phyloP scores from a whole-genome alignment of 1,284 basidiomycete species.

The Papiliotrema flavescens region DNA sequence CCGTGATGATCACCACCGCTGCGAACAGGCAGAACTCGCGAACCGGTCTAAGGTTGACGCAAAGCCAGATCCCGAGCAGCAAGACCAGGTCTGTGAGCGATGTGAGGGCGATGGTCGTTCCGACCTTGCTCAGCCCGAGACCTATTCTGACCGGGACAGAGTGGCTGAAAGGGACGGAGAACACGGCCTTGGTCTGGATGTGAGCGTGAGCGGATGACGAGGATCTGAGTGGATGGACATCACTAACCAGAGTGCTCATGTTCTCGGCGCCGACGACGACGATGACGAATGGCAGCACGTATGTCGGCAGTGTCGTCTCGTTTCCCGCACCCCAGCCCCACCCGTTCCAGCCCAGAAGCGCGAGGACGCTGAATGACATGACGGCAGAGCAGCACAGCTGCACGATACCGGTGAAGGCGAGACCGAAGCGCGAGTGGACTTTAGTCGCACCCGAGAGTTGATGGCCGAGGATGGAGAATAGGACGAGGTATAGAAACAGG shows the following conservation, averaged over 20 bases:
- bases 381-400: conserved; percentile 89
- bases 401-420: conserved; percentile 88
- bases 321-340: conserved; percentile 27
- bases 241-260: conserved; percentile 84
- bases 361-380: conserved; percentile 76
- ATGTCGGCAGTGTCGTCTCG: conserved; percentile 48
- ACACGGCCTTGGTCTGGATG: conserved; percentile 75
- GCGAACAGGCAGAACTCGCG: conserved; percentile 92
- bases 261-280: conserved; percentile 95
- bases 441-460: conserved; percentile 74
- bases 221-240: background rate
- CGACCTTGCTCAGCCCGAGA: conserved; percentile 78
- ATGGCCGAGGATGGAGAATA: conserved; percentile 72
- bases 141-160: conserved; percentile 91
- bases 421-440: conserved; percentile 85
- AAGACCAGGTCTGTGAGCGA: conserved; percentile 82
- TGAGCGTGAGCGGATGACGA: conserved; percentile 6
- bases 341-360: conserved; percentile 44
- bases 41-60: conserved; percentile 70
- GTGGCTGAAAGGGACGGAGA: conserved; percentile 80
- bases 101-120: conserved; percentile 86
- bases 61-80: conserved; percentile 71
- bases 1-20: conserved; percentile 87
- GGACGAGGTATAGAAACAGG: conserved; percentile 72
- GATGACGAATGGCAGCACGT: conserved; percentile 85